Percentiles rank a stretch among this genome's conserved stretches.
phyloP scores from a whole-genome alignment of 2,329 filamentous ascomycete genomes.

The Xylariaceae sp. region DNA sequence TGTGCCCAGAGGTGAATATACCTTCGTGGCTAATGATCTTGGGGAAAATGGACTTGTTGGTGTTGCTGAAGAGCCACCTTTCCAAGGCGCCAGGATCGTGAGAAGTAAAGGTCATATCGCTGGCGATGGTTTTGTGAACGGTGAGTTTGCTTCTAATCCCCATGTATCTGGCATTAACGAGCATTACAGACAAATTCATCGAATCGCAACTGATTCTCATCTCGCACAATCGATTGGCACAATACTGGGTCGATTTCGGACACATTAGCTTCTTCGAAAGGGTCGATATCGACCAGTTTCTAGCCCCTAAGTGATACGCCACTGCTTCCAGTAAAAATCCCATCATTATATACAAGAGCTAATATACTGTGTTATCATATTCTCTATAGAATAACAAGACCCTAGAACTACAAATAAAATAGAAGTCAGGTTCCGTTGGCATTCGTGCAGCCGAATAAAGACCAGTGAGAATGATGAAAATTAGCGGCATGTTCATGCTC shows the following conservation, averaged over 20 bases:
- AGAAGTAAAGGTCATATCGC: slow-evolving; percentile 80
- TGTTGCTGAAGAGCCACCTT: slow-evolving; percentile 68
- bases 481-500: too few relatives aligned
- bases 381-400: too few relatives aligned
- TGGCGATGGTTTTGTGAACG: slow-evolving; percentile 69
- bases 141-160: slow-evolving; percentile 56
- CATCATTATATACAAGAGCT: too few relatives aligned
- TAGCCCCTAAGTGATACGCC: slow-evolving; percentile 33
- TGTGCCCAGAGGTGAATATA: slow-evolving; percentile 83
- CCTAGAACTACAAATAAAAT: too few relatives aligned
- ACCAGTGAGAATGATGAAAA: too few relatives aligned
- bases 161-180: slow-evolving; percentile 18
- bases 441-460: too few relatives aligned
- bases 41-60: slow-evolving; percentile 68
- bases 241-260: slow-evolving; percentile 75
- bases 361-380: too few relatives aligned
- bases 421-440: too few relatives aligned
- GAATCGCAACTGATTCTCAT: slow-evolving; percentile 78
- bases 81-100: slow-evolving; percentile 76
- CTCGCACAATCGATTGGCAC: slow-evolving; percentile 76
- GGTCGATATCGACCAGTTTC: slow-evolving; percentile 62
- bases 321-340: too few relatives aligned
- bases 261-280: slow-evolving; percentile 67
- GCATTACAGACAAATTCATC: slow-evolving; percentile 71
- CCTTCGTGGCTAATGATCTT: slow-evolving; percentile 81